phyloP scores from a whole-genome alignment of 495 filamentous ascomycete genomes.

The Xylaria palmicola region DNA sequence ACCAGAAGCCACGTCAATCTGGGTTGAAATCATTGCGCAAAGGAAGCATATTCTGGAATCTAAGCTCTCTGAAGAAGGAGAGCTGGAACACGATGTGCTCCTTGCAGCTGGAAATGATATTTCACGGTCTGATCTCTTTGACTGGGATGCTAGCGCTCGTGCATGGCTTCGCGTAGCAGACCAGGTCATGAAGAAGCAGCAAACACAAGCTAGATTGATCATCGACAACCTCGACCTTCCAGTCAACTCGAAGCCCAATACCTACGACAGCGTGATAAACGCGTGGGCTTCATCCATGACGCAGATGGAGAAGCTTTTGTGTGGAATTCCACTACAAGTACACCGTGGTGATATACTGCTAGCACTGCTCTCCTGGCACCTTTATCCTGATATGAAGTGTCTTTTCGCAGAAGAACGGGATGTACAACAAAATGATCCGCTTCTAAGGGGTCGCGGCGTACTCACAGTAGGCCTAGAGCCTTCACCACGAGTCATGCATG shows the following conservation, averaged over 20 bases:
- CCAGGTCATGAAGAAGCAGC: constrained; percentile 17
- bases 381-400: constrained; percentile 36
- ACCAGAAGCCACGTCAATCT: constrained; percentile 34
- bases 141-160: constrained; percentile 40
- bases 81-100: neutral
- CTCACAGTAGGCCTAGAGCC: constrained; percentile 6
- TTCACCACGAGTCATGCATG: neutral
- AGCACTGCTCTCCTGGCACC: constrained; percentile 38
- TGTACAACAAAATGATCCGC: constrained; percentile 22
- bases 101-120: constrained; percentile 19
- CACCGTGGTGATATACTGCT: constrained; percentile 29
- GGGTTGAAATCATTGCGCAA: constrained; percentile 31
- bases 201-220: constrained; percentile 38
- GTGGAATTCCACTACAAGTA: constrained; percentile 24
- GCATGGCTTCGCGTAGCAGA: constrained; percentile 36
- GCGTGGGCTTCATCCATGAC: constrained; percentile 30
- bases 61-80: constrained; percentile 7
- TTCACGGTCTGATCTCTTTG: constrained; percentile 22
- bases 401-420: neutral
- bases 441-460: constrained; percentile 13
- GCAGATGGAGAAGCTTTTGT: constrained; percentile 24
- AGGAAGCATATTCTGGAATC: constrained; percentile 22
- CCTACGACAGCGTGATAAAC: constrained; percentile 30
- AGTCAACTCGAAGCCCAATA: constrained; percentile 20
- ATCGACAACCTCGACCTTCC: constrained; percentile 34